Evolutionary conservation across 2,329 filamentous ascomycete genomes (phyloP).

Genomic region (Penicillium nordicum): DNA sequence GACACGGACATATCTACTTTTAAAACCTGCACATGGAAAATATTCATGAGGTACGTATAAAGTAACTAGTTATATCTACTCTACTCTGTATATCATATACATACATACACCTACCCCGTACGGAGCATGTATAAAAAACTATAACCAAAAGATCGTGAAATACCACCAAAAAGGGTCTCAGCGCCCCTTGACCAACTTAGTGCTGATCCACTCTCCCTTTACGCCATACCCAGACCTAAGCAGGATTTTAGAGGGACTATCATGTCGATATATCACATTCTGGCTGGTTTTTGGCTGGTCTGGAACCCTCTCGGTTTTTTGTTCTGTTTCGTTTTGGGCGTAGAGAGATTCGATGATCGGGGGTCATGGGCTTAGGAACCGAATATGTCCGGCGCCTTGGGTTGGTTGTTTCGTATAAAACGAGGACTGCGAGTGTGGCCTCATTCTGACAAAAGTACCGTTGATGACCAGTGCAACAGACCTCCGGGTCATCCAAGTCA

Average conservation of each 20-base stretch:
- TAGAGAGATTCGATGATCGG: neutral
- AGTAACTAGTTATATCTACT: too few species aligned
- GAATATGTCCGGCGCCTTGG: neutral
- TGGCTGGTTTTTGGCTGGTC: neutral
- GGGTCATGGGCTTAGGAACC: neutral
- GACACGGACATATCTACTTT: neutral
- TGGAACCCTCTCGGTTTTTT: neutral
- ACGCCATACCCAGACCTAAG: neutral
- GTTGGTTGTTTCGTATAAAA: neutral
- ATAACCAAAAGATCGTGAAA: neutral
- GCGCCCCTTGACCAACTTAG: neutral
- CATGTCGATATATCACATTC: slow-evolving; percentile 5
- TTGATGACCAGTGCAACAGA: neutral
- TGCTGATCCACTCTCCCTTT: neutral
- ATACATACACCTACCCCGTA: neutral
- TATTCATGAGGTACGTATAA: neutral
- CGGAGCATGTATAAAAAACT: neutral
- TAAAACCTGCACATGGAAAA: neutral
- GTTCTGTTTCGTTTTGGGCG: neutral
- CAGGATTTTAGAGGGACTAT: neutral
- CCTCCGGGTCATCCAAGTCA: neutral
- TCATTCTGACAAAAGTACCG: neutral
- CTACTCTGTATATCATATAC: neutral
- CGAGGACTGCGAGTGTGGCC: neutral
- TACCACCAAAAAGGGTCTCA: neutral